Evolutionary conservation across 352 stramenopile species (phyloP).

Genomic region (Phytopythium boreale): DNA sequence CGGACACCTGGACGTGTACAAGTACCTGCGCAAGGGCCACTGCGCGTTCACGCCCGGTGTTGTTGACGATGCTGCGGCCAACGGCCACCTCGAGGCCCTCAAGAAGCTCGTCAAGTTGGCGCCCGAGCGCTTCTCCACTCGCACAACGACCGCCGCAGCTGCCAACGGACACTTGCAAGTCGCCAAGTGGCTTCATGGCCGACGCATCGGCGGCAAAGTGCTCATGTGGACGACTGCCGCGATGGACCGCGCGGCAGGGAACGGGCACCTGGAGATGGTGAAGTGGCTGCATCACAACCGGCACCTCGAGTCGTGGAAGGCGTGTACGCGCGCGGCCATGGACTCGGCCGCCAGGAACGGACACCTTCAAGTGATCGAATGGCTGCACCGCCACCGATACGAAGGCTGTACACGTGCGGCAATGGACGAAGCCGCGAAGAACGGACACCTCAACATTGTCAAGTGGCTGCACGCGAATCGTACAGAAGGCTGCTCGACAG

Average conservation of each 20-base stretch:
- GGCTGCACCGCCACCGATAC: slow-evolving; percentile 9
- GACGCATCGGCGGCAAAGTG: slow-evolving; percentile 19
- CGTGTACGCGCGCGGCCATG: slow-evolving; percentile 29
- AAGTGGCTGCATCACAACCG: slow-evolving; percentile 40
- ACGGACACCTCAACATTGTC: slow-evolving; percentile 5
- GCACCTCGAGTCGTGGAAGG: slow-evolving; percentile 20
- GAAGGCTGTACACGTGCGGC: slow-evolving; percentile 4
- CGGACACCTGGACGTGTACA: slow-evolving; percentile 31
- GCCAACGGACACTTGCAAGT: slow-evolving; percentile 24
- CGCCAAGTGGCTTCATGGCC: slow-evolving; percentile 30
- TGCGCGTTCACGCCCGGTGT: slow-evolving; percentile 18
- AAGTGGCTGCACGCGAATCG: slow-evolving; percentile 9
- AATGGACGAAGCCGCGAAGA: slow-evolving; percentile 7
- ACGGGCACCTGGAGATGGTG: slow-evolving; percentile 31
- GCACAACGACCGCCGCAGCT: slow-evolving; percentile 24
- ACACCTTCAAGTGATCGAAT: slow-evolving; percentile 9
- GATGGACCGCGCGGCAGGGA: slow-evolving; percentile 26
- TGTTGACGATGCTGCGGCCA: slow-evolving; percentile 24
- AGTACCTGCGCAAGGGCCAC: slow-evolving; percentile 39
- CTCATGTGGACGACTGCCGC: slow-evolving; percentile 27
- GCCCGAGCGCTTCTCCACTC: slow-evolving; percentile 15
- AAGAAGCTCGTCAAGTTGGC: slow-evolving; percentile 21
- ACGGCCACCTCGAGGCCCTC: slow-evolving; percentile 27
- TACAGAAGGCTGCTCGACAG: slow-evolving; percentile 6
- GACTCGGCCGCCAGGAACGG: slow-evolving; percentile 22